Evolutionary conservation across 768 basidiomycete genomes (phyloP).

Genomic region (Myochromella boudieri): DNA sequence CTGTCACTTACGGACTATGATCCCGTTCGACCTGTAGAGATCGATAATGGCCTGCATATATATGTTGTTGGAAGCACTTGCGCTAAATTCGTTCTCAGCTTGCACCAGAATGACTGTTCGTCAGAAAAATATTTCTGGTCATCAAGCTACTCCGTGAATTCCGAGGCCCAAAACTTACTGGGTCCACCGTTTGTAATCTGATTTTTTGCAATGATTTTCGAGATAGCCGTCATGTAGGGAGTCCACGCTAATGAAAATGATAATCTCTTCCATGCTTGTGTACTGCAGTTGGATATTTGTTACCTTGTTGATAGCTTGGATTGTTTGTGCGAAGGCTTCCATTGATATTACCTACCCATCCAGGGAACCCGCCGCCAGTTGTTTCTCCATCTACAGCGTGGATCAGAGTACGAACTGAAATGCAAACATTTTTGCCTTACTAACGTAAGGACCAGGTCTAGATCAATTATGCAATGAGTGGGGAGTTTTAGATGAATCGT

Average conservation of each 20-base stretch:
- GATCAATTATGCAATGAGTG: neutral
- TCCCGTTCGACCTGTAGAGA: slow-evolving; percentile 42
- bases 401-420: neutral
- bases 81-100: slow-evolving; percentile 58
- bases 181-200: slow-evolving; percentile 64
- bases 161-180: slow-evolving; percentile 32
- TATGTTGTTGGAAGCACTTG: slow-evolving; percentile 37
- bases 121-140: neutral
- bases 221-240: slow-evolving; percentile 51
- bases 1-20: slow-evolving; percentile 49
- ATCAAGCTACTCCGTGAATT: neutral
- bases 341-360: slow-evolving; percentile 57
- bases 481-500: neutral
- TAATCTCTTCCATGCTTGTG: slow-evolving; percentile 1
- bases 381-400: slow-evolving; percentile 43
- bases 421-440: slow-evolving; percentile 23
- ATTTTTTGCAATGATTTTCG: slow-evolving; percentile 49
- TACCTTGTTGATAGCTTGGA: slow-evolving; percentile 44
- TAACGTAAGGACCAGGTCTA: slow-evolving; percentile 55
- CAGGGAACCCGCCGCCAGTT: slow-evolving; percentile 57
- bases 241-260: slow-evolving; percentile 44
- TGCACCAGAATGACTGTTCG: slow-evolving; percentile 45
- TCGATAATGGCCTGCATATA: slow-evolving; percentile 54
- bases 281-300: neutral
- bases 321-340: slow-evolving; percentile 50